phyloP scores from a whole-genome alignment of 257 asterid species.

The Lycium ferocissimum region DNA sequence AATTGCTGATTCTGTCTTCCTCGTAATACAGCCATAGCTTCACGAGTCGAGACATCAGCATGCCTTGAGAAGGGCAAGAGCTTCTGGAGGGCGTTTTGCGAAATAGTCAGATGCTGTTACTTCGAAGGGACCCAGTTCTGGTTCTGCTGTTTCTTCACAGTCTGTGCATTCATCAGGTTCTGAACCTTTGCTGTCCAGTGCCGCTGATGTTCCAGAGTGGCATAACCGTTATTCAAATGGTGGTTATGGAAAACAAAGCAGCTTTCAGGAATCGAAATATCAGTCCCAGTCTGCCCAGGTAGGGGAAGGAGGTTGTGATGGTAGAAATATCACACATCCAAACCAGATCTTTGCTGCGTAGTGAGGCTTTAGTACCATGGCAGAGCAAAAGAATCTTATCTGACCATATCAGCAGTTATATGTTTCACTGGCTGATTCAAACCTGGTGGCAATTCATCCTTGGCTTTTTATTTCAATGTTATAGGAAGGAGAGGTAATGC shows the following conservation, averaged over 20 bases:
- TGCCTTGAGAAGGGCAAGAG: constrained; percentile 82
- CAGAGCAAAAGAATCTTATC: background rate
- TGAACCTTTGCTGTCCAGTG: constrained; percentile 39
- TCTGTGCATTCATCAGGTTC: constrained; percentile 46
- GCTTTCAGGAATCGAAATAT: constrained; percentile 46
- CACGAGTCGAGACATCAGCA: constrained; percentile 94
- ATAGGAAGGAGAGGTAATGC: background rate
- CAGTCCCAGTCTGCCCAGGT: constrained; percentile 33
- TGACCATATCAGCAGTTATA: background rate
- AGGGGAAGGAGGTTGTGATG: constrained; percentile 45
- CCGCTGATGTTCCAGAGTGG: constrained; percentile 25
- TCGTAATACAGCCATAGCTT: constrained; percentile 76
- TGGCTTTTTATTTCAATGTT: constrained; percentile 56
- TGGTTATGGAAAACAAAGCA: constrained; percentile 42
- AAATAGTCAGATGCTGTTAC: constrained; percentile 59
- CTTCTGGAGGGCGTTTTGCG: constrained; percentile 86
- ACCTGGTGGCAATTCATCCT: constrained; percentile 88
- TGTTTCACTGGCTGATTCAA: constrained; percentile 38
- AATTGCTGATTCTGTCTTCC: constrained; percentile 14
- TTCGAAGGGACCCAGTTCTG: constrained; percentile 44
- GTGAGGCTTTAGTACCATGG: constrained; percentile 32
- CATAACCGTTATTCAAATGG: background rate
- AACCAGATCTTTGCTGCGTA: constrained; percentile 39
- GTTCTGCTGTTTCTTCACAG: constrained; percentile 45
- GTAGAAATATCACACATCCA: constrained; percentile 36